Percentiles rank a stretch among this genome's conserved stretches.
phyloP scores from a whole-genome alignment of 371 early-diverging fungal species.

The Mortierella polycephala region DNA sequence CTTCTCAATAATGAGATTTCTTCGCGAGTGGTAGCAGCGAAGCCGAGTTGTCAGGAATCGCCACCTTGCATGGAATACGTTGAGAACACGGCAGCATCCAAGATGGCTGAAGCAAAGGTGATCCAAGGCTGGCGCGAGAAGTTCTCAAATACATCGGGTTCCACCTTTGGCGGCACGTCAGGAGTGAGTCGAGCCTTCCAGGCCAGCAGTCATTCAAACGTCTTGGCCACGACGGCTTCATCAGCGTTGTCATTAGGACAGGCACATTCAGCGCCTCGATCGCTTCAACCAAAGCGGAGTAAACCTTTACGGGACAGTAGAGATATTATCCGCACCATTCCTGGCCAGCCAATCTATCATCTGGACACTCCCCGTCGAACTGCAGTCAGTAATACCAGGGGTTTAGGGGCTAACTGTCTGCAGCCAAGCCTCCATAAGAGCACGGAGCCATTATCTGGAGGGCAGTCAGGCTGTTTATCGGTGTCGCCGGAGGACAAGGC shows the following conservation, averaged over 20 bases:
- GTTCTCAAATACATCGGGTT: constrained; percentile 26
- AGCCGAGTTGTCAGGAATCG: too few relatives aligned
- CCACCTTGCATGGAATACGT: too few relatives aligned
- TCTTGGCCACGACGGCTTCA: not conserved
- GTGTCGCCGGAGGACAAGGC: not conserved
- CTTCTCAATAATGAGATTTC: too few relatives aligned
- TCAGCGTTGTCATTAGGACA: not conserved
- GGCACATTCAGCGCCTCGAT: too few relatives aligned
- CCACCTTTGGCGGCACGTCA: not conserved
- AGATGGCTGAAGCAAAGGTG: constrained; percentile 28
- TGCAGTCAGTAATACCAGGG: not conserved
- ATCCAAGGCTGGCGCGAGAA: constrained; percentile 50
- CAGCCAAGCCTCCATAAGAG: not conserved
- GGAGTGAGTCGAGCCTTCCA: constrained; percentile 34
- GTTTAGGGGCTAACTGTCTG: not conserved
- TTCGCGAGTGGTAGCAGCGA: too few relatives aligned
- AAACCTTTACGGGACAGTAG: not conserved
- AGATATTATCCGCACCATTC: constrained; percentile 9
- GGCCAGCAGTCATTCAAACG: constrained; percentile 1
- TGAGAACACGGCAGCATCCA: not conserved
- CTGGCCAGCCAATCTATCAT: constrained; percentile 9
- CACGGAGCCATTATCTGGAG: not conserved
- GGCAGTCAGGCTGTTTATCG: not conserved
- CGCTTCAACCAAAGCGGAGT: not conserved
- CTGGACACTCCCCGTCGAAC: constrained; percentile 9